Conservation (phyloP, 176 grass and related monocot genomes). For the Rhynchospora pubera region DNA sequence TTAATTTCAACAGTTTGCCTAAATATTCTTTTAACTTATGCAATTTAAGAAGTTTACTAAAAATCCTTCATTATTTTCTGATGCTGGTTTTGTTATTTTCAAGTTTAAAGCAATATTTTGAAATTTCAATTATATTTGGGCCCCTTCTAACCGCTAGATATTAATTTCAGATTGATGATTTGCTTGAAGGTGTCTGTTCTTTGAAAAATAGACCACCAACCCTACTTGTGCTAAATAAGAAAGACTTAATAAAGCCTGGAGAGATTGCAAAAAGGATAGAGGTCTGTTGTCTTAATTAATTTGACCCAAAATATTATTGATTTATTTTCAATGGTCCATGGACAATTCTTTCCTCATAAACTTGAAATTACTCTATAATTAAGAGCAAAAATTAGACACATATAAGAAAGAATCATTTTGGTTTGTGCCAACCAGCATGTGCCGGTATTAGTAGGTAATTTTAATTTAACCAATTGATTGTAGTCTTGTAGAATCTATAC, state of each 20-base stretch:
- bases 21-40: not conserved
- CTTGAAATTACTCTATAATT: not conserved
- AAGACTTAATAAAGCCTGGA: slow-evolving; percentile 92
- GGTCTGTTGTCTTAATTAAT: slow-evolving; percentile 29
- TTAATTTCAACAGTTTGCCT: not conserved
- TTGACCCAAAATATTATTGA: not conserved
- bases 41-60: not conserved
- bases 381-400: not conserved
- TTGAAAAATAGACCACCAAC: slow-evolving; percentile 45
- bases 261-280: slow-evolving; percentile 89
- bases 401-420: not conserved
- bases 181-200: slow-evolving; percentile 61
- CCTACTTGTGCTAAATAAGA: slow-evolving; percentile 79
- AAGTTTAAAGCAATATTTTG: not conserved
- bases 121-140: not conserved
- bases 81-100: not conserved
- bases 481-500: not conserved
- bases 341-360: not conserved
- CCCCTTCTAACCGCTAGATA: not conserved
- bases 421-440: not conserved
- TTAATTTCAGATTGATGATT: slow-evolving; percentile 58
- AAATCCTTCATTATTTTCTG: not conserved
- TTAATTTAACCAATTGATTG: not conserved
- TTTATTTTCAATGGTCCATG: not conserved
- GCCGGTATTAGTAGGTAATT: not conserved